phyloP scores from a whole-genome alignment of 805 yeast genomes.

The Middelhovenomyces tepae region DNA sequence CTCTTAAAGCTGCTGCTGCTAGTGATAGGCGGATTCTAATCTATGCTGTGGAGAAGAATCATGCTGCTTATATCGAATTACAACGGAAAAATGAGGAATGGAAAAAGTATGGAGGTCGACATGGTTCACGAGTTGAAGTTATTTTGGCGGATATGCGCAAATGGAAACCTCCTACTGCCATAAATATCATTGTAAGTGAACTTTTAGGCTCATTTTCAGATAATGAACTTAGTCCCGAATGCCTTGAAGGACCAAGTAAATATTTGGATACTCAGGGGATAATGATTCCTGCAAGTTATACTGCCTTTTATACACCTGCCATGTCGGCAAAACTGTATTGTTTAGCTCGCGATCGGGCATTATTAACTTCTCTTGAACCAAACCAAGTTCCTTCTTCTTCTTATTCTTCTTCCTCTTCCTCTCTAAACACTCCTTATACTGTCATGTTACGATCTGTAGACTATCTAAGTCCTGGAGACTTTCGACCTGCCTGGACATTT shows the following conservation, averaged over 20 bases:
- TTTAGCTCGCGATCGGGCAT: constrained; percentile 14
- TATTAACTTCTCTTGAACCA: constrained; percentile 24
- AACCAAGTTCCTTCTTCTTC: constrained; percentile 4
- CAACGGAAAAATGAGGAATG: constrained; percentile 40
- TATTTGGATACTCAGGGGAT: constrained; percentile 32
- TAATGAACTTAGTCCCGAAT: constrained; percentile 84
- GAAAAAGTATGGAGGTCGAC: too few species aligned
- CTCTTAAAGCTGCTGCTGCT: constrained; percentile 34
- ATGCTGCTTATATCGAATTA: constrained; percentile 45
- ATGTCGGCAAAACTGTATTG: constrained; percentile 45
- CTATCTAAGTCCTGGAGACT: constrained; percentile 35
- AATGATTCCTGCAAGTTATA: constrained; percentile 54
- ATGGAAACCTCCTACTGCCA: constrained; percentile 35
- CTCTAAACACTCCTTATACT: constrained; percentile 36
- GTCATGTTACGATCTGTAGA: constrained; percentile 34
- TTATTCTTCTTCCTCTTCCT: constrained; percentile 3
- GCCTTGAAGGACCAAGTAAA: constrained; percentile 35
- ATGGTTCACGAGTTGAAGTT: constrained; percentile 36
- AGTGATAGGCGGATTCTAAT: constrained; percentile 25
- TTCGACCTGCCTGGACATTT: constrained; percentile 54
- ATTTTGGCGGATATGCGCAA: constrained; percentile 50
- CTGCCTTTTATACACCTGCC: constrained; percentile 59
- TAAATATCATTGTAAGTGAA: constrained; percentile 67
- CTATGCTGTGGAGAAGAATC: constrained; percentile 66
- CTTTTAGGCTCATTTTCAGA: constrained; percentile 88